phyloP scores from a whole-genome alignment of 2,329 filamentous ascomycete species.

The Didymosphaeria variabile region DNA sequence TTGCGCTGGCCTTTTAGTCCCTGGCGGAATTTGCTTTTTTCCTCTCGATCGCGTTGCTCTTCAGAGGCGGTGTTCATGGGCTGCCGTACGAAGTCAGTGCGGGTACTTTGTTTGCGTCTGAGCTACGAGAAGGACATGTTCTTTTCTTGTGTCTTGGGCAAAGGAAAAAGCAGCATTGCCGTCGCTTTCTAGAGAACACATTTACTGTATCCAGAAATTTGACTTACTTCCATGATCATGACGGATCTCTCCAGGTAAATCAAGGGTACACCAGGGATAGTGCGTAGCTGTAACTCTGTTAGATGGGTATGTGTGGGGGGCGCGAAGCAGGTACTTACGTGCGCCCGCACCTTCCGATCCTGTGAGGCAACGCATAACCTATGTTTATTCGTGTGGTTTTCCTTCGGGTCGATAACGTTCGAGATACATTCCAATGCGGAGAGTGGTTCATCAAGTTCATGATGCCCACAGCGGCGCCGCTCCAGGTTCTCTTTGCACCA shows the following conservation, averaged over 20 bases:
- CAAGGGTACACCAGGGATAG: constrained; percentile 76
- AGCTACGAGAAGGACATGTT: too few relatives aligned
- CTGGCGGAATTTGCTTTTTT: constrained; percentile 76
- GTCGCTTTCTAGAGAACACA: too few relatives aligned
- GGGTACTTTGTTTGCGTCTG: too few relatives aligned
- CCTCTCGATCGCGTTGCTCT: constrained; percentile 71
- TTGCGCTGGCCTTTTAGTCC: constrained; percentile 66
- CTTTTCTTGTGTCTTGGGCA: too few relatives aligned
- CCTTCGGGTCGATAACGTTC: constrained; percentile 81
- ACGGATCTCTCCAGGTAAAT: constrained; percentile 82
- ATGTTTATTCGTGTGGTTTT: constrained; percentile 75
- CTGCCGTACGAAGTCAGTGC: constrained; percentile 14
- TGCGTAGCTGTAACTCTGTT: constrained; percentile 57
- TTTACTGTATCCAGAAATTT: too few relatives aligned
- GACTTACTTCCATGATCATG: constrained; percentile 61
- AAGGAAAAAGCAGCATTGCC: too few relatives aligned
- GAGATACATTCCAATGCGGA: constrained; percentile 74
- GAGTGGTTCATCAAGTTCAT: constrained; percentile 76
- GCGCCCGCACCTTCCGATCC: constrained; percentile 68
- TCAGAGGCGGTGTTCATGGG: constrained; percentile 76
- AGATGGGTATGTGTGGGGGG: too few relatives aligned
- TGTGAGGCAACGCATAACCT: constrained; percentile 82
- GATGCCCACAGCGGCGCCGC: constrained; percentile 80
- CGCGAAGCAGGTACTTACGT: too few relatives aligned
- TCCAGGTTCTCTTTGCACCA: constrained; percentile 77